Evolutionary conservation across 1,139 yeast genomes (phyloP), one percentile per base, ranked within the genome.

Genomic region (Pneumocystis sp.): DNA sequence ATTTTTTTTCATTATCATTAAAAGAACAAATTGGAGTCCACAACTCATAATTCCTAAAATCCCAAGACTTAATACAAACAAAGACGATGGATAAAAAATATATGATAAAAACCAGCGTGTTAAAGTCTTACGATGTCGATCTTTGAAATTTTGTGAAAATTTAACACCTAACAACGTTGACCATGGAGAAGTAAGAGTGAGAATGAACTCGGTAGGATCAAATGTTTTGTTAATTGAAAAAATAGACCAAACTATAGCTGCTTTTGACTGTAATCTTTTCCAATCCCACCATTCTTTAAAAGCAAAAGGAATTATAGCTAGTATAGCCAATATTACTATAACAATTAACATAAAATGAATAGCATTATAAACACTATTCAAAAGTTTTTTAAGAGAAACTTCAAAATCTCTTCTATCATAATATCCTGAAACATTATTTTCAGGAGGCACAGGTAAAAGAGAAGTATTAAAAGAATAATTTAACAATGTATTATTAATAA

Each of bases 281-380:
- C 89, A 86, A n/a, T 75, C 73, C 62, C 76, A 73, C 62, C 75
- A 75, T 66, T 84, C 87, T 35, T 74, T 69, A 69, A 76, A 80
- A 1, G 77, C 77, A 5, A 79, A 75, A 0, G 83, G 82, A 0
- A 79, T 66, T 42, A 83, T 72, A 0, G 76, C 75, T 0, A 73
- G 63, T 0, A 81, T 62, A 0, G 84, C 80, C 1, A 67, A 73
- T 0, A 82, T 64, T 0, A 78, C 69, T 45, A 85, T 70, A 0
- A 80, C 37, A 1, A 79, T 73, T 7, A 82, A 72, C 8, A 83
- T 72, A 1, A 78, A 72, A 25, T 76, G 76, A 29, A 81, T 73
- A 1, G 78, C 68, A 12, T 69, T 70, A 29, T 74, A 72, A 10
- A 83, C 72, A 1, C 73, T 71, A 1, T 73, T 66, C 0, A 71